phyloP scores from a whole-genome alignment of 176 grass and related monocot genomes.

The Oryza meridionalis region DNA sequence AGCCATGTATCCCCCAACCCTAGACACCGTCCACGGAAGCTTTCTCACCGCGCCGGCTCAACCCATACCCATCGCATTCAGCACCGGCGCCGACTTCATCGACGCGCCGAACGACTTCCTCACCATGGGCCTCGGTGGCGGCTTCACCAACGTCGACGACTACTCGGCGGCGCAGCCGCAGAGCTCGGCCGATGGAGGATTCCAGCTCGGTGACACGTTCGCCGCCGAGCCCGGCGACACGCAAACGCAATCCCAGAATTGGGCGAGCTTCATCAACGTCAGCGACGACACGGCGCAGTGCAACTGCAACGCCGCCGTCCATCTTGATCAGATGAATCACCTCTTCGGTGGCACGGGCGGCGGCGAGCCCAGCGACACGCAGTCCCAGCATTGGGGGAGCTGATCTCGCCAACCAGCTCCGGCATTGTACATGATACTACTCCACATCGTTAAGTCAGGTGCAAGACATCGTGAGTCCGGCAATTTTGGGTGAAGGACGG shows the following conservation, averaged over 20 bases:
- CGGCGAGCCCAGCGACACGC: neutral
- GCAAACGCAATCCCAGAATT: neutral
- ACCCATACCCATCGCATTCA: neutral
- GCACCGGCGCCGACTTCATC: constrained; percentile 1
- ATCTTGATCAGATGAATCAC: neutral
- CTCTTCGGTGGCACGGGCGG: neutral
- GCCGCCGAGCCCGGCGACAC: neutral
- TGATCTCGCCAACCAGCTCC: constrained; percentile 9
- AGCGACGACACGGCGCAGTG: neutral
- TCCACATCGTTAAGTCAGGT: neutral
- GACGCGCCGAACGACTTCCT: neutral
- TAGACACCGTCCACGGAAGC: neutral
- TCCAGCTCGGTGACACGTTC: neutral
- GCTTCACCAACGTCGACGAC: neutral
- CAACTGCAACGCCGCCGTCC: neutral
- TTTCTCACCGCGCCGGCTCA: neutral
- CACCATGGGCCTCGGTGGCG: neutral
- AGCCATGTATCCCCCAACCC: neutral
- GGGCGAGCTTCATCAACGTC: neutral
- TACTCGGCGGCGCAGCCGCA: constrained; percentile 1
- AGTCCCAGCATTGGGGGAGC: neutral
- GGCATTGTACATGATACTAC: neutral
- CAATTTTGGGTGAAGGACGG: constrained; percentile 14
- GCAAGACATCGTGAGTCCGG: neutral
- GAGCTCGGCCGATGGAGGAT: neutral